Conservation (phyloP, 73 alveolate genomes). For the Tetrahymena elliotti region DNA sequence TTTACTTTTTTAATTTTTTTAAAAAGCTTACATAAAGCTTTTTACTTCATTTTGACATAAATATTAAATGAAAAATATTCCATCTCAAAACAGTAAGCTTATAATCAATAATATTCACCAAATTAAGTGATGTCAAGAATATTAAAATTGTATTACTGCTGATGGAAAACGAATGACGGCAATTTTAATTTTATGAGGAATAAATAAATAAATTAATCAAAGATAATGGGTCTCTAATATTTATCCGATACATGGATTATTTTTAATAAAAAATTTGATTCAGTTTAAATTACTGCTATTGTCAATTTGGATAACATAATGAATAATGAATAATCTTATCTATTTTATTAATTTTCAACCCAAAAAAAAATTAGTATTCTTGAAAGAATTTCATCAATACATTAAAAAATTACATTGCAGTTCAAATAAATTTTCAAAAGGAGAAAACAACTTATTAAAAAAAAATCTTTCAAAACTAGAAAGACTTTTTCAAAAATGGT, state of each 20-base stretch:
- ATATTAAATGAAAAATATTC: neutral
- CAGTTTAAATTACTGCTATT: neutral
- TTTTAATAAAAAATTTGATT: no score
- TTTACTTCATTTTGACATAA: neutral
- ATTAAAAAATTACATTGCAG: neutral
- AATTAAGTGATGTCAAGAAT: no score
- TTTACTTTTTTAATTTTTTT: neutral
- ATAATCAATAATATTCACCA: no score
- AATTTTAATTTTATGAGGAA: neutral
- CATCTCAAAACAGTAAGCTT: neutral
- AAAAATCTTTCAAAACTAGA: neutral
- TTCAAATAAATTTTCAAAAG: neutral
- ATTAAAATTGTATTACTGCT: no score
- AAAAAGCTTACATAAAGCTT: neutral
- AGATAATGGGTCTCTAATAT: no score
- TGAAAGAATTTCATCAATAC: neutral
- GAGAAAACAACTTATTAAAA: no score
- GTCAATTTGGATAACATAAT: neutral
- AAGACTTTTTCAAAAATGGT: no score
- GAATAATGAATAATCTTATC: neutral
- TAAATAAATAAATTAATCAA: no score
- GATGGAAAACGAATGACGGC: neutral
- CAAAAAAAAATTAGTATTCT: neutral
- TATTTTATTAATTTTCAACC: neutral
- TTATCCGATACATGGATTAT: neutral